Conservation (phyloP, 805 yeast genomes). For the Candida xiaguanensis region DNA sequence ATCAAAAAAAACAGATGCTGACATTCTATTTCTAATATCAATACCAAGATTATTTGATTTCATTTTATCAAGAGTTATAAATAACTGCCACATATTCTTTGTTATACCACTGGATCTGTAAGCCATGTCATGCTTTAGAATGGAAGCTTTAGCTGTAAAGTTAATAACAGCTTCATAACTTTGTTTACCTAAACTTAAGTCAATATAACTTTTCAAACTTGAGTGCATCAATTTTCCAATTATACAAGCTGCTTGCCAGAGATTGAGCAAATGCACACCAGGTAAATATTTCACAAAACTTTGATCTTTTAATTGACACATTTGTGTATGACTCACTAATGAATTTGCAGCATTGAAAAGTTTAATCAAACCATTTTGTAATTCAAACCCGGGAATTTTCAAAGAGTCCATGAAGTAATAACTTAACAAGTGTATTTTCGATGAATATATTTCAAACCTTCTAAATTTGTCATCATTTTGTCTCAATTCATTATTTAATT, state of each 20-base stretch:
- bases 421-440: slow-evolving; percentile 78
- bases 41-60: slow-evolving; percentile 41
- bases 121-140: slow-evolving; percentile 87
- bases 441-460: slow-evolving; percentile 61
- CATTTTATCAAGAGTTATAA: slow-evolving; percentile 61
- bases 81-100: slow-evolving; percentile 90
- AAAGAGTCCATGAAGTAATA: slow-evolving; percentile 74
- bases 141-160: slow-evolving; percentile 73
- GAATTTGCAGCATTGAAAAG: slow-evolving; percentile 78
- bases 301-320: slow-evolving; percentile 56
- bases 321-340: slow-evolving; percentile 61
- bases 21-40: slow-evolving; percentile 76
- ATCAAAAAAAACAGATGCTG: slow-evolving; percentile 91
- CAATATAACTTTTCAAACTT: slow-evolving; percentile 61
- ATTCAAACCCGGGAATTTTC: slow-evolving; percentile 51
- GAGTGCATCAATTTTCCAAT: slow-evolving; percentile 79
- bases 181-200: slow-evolving; percentile 65
- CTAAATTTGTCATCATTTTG: slow-evolving; percentile 59
- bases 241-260: slow-evolving; percentile 92
- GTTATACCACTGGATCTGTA: slow-evolving; percentile 90
- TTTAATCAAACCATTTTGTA: slow-evolving; percentile 68
- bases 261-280: slow-evolving; percentile 70
- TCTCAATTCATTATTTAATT: slow-evolving; percentile 36
- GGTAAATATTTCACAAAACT: slow-evolving; percentile 76
- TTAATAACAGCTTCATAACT: slow-evolving; percentile 65